Evolutionary conservation across 345 rosid genomes (phyloP), one percentile per base, ranked within the genome.

Genomic region (Lepidium sativum): DNA sequence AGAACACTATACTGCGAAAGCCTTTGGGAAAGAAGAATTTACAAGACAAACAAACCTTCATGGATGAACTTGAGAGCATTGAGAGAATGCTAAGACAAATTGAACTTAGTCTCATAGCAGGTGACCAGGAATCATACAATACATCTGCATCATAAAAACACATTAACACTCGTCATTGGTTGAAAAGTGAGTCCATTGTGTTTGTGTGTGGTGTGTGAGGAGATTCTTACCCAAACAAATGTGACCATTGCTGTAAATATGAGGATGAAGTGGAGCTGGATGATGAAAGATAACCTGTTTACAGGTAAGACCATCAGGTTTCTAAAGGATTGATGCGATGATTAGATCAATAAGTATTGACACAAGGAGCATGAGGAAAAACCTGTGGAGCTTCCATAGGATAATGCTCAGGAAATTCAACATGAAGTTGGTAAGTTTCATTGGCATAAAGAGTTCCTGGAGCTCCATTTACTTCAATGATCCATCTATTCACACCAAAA

Each of bases 1-100:
- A 49, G 63, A 67, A 43, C 13, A 52, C n/a, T 37, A 27, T 32
- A 10, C 17, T 32, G 8, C 32, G 27, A 27, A 47, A 48, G 42
- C 16, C 43, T 40, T 5, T 4, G 14, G 63, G 38, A 63, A 43
- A 35, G 5, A 14, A 44, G 37, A 39, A 12, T 18, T 14, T 9
- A 17, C 1, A 54, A 38, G 1, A 51, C n/a, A 52, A 13, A 37
- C 53, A 68, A 66, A 92, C 99, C 97, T 94, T 94, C 16, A 68
- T 85, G 44, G 97, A 60, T 11, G 97, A 84, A 86, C 99, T 94
- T 47, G 99, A 94, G 60, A 94, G 95, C 99, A 90, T 90, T 50
- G 96, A 90, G 70, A 94, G 95, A 80, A 94, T 94, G 78, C 97
- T 94, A 72, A 94, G 89, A 76, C 99, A 94, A 73, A 94, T 79